These are phyloP conservation scores for Aspergillus pseudoglaucus DNA, from an alignment of 2,329 filamentous ascomycete species.

Conservation along the genomic window DNA sequence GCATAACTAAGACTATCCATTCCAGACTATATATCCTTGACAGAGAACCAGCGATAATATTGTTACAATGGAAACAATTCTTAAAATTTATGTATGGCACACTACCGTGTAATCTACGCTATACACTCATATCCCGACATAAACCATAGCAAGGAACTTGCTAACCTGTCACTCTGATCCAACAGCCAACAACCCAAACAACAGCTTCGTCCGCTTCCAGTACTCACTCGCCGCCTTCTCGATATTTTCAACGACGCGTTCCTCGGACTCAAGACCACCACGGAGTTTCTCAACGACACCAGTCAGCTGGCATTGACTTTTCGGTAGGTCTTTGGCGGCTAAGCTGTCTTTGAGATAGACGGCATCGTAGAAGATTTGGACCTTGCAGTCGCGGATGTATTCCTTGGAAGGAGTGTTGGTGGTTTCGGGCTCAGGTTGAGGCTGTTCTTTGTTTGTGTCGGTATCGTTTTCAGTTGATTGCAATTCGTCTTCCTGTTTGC, in stretches of 20 bases:
- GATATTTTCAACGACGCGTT: slow-evolving; percentile 48
- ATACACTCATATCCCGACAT: not conserved
- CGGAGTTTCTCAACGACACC: slow-evolving; percentile 41
- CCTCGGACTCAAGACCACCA: slow-evolving; percentile 45
- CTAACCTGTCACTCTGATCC: slow-evolving; percentile 3
- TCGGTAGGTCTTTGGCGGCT: slow-evolving; percentile 7
- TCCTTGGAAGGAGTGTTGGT: not conserved
- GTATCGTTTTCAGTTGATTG: not conserved
- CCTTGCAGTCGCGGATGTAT: slow-evolving; percentile 23
- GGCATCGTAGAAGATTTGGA: slow-evolving; percentile 34
- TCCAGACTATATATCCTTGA: no score
- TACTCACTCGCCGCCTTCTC: slow-evolving; percentile 64
- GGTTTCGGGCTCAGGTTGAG: not conserved
- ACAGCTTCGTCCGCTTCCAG: slow-evolving; percentile 71
- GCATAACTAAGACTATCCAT: no score
- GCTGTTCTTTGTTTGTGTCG: not conserved
- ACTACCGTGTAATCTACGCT: no score
- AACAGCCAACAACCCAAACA: slow-evolving; percentile 67
- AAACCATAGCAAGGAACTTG: not conserved
- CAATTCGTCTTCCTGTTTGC: slow-evolving; percentile 1
- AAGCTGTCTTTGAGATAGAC: slow-evolving; percentile 27
- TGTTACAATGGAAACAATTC: no score
- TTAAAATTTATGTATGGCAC: no score
- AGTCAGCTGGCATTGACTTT: slow-evolving; percentile 37
- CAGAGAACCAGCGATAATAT: no score